Evolutionary conservation across 805 yeast genomes (phyloP).

Genomic region (Lipomyces japonicus): DNA sequence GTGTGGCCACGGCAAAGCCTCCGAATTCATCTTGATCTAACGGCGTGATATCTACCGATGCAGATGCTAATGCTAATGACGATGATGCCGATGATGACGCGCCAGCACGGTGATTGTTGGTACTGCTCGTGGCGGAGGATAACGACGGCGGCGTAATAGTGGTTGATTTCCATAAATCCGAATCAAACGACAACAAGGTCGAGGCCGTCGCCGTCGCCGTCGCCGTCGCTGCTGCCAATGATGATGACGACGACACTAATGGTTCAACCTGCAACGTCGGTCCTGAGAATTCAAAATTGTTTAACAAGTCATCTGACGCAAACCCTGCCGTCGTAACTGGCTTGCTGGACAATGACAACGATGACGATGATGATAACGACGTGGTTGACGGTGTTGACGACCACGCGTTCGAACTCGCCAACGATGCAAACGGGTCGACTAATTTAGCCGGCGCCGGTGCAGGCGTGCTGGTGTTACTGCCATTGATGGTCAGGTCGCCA

Average conservation of each 20-base stretch:
- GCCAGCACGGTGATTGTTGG: constrained; percentile 1
- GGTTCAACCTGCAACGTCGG: constrained; percentile 16
- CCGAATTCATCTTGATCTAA: constrained; percentile 15
- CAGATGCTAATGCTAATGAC: constrained; percentile 9
- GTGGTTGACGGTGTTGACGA: constrained; percentile 8
- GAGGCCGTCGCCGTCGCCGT: constrained; percentile 2
- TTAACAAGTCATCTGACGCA: not conserved
- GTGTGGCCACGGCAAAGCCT: constrained; percentile 5
- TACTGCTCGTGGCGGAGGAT: constrained; percentile 9
- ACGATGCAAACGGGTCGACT: constrained; percentile 18
- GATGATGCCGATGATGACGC: too few species aligned
- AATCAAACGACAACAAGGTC: constrained; percentile 11
- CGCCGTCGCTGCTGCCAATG: constrained; percentile 14
- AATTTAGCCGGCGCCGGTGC: constrained; percentile 2
- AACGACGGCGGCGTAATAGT: constrained; percentile 10
- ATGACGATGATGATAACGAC: constrained; percentile 1
- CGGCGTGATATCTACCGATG: constrained; percentile 21
- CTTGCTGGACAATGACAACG: constrained; percentile 13
- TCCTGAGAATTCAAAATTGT: constrained; percentile 8
- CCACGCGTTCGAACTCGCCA: constrained; percentile 17
- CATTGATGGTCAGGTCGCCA: constrained; percentile 18
- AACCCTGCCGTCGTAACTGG: constrained; percentile 10
- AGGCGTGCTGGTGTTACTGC: not conserved
- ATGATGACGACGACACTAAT: constrained; percentile 8
- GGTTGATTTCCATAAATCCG: constrained; percentile 10